phyloP scores from a whole-genome alignment of 345 rosid genomes.

The Euphorbia pulcherrima region DNA sequence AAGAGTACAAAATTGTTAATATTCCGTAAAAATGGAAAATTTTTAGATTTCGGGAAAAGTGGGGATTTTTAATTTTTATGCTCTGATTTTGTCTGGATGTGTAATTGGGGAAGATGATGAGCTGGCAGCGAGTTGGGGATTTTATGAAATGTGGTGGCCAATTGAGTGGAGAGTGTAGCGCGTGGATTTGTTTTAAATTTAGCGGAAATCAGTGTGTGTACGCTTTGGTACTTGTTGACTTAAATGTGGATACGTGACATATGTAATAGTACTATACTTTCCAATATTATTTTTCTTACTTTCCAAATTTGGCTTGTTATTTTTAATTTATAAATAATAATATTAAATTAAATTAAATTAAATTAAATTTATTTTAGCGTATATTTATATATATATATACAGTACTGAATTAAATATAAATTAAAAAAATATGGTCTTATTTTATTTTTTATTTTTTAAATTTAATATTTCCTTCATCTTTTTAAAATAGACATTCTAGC shows the following conservation, averaged over 20 bases:
- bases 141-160: background rate
- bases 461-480: too few species aligned
- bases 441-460: too few species aligned
- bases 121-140: background rate
- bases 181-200: background rate
- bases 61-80: background rate
- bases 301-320: background rate
- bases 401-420: too few species aligned
- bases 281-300: background rate
- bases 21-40: background rate
- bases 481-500: too few species aligned
- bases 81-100: constrained; percentile 6
- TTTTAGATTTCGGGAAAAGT: background rate
- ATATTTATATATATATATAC: too few species aligned
- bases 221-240: background rate
- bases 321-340: too few species aligned
- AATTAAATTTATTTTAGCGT: too few species aligned
- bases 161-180: background rate
- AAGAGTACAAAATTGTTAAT: background rate
- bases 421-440: too few species aligned
- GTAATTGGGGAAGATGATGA: background rate
- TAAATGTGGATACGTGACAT: background rate
- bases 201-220: background rate
- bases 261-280: background rate
- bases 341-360: too few species aligned